Evolutionary conservation across 2,329 filamentous ascomycete species (phyloP), one percentile per base, ranked within the genome.

Genomic region (Epichloe sp.): DNA sequence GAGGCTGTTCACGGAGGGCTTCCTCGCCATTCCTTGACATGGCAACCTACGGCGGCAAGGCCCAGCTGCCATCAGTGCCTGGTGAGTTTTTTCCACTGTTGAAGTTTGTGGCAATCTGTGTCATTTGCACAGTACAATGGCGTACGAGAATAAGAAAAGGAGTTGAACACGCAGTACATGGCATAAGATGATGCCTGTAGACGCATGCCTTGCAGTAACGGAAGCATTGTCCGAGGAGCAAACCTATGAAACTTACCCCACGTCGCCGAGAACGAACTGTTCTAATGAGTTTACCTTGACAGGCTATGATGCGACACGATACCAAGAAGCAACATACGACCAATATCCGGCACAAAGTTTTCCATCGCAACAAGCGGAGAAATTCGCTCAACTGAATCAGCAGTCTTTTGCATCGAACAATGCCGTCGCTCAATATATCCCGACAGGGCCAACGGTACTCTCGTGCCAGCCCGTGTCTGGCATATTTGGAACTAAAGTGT

Each of bases 31-130:
- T 66, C 46, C 60, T 65, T 26, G 61, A 67, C 15, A 71, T 71
- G 68, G 68, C 68, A 45, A 59, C 68, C 68, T 83, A 83, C 70
- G 90, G 88, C 70, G 90, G 88, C 76, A 95, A 94, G 71, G 71
- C 80, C 53, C 81, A 85, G 67, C 76, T 82, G 69, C 76, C 84
- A 68, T 85, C 84, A 67, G 79, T 90, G 73, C 85, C 91, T 71
- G 86, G 89, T 94, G 74, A 73, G 88, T 83, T 21, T 26, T 34
- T n/a, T n/a, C 15, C 14, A 12, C 21, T 31, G 26, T 31, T 4
- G 26, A 31, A 31, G 26, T 3, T 4, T 3, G 26, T 31, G 26
- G 26, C 26, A 31, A 31, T 31, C 3, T 3, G 26, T 10, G 26
- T 31, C 3, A 11, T 31, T 31, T 31, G 26, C 23, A 26, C 36